phyloP scores from a whole-genome alignment of 2,329 filamentous ascomycete species.

The Alternaria arbusti region DNA sequence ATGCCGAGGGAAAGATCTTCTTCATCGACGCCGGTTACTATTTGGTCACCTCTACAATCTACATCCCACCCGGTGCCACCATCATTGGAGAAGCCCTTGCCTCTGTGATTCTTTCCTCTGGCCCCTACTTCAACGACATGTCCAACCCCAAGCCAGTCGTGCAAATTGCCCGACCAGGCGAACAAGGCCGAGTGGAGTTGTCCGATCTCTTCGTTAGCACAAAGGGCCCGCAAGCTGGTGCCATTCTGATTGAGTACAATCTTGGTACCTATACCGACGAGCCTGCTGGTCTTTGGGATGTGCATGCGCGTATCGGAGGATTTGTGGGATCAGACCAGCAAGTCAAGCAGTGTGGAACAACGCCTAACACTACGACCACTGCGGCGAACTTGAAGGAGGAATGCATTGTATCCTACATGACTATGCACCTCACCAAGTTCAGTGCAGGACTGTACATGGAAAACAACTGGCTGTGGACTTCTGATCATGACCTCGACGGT shows the following conservation, averaged over 20 bases:
- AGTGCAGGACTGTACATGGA: conserved; percentile 74
- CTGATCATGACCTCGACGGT: conserved; percentile 80
- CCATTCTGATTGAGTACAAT: conserved; percentile 76
- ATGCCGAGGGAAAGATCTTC: conserved; percentile 59
- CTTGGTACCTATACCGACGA: conserved; percentile 62
- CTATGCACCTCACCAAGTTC: conserved; percentile 57
- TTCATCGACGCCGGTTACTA: conserved; percentile 66
- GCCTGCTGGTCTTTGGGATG: conserved; percentile 81
- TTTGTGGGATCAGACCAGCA: conserved; percentile 79
- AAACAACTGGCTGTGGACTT: conserved; percentile 91
- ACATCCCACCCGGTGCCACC: conserved; percentile 71
- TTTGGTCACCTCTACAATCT: conserved; percentile 60
- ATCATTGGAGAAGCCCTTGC: conserved; percentile 87
- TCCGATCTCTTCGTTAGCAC: conserved; percentile 76
- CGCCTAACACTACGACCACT: conserved; percentile 64
- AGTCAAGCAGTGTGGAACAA: conserved; percentile 78
- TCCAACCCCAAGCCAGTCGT: conserved; percentile 67
- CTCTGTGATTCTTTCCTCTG: conserved; percentile 79
- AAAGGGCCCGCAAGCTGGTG: conserved; percentile 69
- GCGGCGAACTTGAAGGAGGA: conserved; percentile 59
- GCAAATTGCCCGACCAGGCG: conserved; percentile 68
- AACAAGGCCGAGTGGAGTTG: conserved; percentile 71
- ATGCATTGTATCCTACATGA: conserved; percentile 74
- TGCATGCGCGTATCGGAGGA: conserved; percentile 84
- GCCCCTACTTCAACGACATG: conserved; percentile 58